Percentiles rank a stretch among this genome's conserved stretches.
Conservation (phyloP, 345 rosid genomes). For the Clarkia xantiana region DNA sequence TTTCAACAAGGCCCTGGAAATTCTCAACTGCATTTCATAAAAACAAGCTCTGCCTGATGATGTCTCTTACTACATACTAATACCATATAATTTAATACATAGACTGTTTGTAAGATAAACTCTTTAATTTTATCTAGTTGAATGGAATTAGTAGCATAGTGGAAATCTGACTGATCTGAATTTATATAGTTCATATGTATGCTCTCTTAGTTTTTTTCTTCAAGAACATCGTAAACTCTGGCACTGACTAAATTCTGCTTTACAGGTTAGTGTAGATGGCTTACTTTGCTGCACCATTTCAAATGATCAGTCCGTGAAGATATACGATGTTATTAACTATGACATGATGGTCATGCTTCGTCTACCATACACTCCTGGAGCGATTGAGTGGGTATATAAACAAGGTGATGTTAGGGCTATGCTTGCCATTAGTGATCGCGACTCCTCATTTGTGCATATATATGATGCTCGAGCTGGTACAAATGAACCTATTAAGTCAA, state of each 20-base stretch:
- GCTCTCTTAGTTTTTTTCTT: too few species aligned
- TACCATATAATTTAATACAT: too few species aligned
- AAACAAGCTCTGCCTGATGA: too few species aligned
- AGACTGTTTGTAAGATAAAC: too few species aligned
- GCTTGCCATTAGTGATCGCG: slow-evolving; percentile 76
- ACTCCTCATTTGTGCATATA: slow-evolving; percentile 60
- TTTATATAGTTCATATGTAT: too few species aligned
- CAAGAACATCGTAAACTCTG: too few species aligned
- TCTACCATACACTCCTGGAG: slow-evolving; percentile 64
- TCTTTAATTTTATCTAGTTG: too few species aligned
- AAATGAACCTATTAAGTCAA: slow-evolving; percentile 56
- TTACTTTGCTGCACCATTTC: slow-evolving; percentile 94
- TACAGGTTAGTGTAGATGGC: slow-evolving; percentile 94
- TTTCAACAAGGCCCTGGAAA: too few species aligned
- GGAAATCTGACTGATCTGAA: too few species aligned
- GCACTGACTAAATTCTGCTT: slow-evolving; percentile 36
- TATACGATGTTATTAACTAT: slow-evolving; percentile 90
- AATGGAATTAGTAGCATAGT: too few species aligned
- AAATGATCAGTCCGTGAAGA: slow-evolving; percentile 66
- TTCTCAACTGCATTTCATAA: too few species aligned
- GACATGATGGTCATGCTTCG: slow-evolving; percentile 98
- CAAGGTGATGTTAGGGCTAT: slow-evolving; percentile 90
- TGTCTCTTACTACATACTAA: too few species aligned
- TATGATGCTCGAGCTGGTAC: slow-evolving; percentile 92
- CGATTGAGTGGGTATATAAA: slow-evolving; percentile 87